Evolutionary conservation across 2,329 filamentous ascomycete species (phyloP).

Genomic region (Cercospora zeina): DNA sequence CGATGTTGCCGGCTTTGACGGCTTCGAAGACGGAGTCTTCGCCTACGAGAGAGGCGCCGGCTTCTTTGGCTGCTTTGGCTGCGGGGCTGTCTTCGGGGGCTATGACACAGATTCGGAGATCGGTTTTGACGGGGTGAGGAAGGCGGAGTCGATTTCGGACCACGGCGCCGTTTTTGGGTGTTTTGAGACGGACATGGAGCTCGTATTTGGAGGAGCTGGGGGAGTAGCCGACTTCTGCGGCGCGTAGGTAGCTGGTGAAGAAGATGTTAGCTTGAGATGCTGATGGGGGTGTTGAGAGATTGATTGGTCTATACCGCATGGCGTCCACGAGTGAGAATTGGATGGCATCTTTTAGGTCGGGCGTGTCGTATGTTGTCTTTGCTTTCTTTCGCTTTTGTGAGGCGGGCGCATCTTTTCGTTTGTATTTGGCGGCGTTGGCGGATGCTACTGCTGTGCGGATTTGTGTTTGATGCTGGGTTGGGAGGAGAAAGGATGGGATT

Average conservation of each 20-base stretch:
- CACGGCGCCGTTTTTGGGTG: slow-evolving; percentile 80
- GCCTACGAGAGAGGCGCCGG: slow-evolving; percentile 80
- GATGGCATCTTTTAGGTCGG: slow-evolving; percentile 63
- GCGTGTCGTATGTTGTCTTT: slow-evolving; percentile 64
- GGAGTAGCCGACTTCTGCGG: slow-evolving; percentile 82
- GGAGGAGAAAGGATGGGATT: slow-evolving; percentile 29
- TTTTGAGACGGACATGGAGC: slow-evolving; percentile 76
- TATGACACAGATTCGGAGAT: slow-evolving; percentile 86
- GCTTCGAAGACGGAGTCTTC: slow-evolving; percentile 82
- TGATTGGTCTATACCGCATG: slow-evolving; percentile 65
- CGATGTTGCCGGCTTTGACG: slow-evolving; percentile 72
- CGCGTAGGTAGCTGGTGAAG: slow-evolving; percentile 73
- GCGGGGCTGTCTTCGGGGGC: slow-evolving; percentile 76
- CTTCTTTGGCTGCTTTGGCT: slow-evolving; percentile 70
- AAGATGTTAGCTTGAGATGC: neutral
- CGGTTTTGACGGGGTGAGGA: slow-evolving; percentile 85
- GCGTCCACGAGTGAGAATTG: slow-evolving; percentile 87
- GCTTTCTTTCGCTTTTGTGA: slow-evolving; percentile 65
- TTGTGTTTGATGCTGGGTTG: slow-evolving; percentile 39
- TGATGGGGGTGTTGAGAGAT: neutral
- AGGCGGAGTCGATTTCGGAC: slow-evolving; percentile 85
- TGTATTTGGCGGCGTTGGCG: slow-evolving; percentile 45
- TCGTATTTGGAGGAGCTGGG: slow-evolving; percentile 82
- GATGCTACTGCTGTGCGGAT: slow-evolving; percentile 45
- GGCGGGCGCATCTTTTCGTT: slow-evolving; percentile 48